Evolutionary conservation across 2,329 filamentous ascomycete species (phyloP).

Genomic region (Mycocentrospora acerina): DNA sequence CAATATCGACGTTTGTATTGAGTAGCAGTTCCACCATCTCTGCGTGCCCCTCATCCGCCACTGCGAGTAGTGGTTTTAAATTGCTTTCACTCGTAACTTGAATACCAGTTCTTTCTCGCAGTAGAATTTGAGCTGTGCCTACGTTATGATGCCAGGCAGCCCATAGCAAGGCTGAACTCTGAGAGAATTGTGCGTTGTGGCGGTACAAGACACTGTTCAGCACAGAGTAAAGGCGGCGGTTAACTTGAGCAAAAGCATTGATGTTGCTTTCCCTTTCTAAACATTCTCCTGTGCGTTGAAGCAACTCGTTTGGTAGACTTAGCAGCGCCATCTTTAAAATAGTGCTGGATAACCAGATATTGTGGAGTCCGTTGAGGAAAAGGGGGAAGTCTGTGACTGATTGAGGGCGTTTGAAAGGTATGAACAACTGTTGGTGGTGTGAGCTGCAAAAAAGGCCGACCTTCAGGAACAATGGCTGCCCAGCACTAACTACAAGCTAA

Average conservation of each 20-base stretch:
- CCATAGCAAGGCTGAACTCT: conserved; percentile 4
- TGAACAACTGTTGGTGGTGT: too few relatives aligned
- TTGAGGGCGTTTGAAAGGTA: too few relatives aligned
- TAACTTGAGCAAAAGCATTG: conserved; percentile 4
- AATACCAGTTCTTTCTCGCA: conserved; percentile 1
- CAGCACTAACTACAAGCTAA: too few relatives aligned
- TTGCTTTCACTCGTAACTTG: conserved; percentile 2
- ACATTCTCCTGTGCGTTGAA: neutral
- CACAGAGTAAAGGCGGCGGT: conserved; percentile 1
- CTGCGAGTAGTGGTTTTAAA: neutral
- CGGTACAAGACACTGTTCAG: conserved; percentile 1
- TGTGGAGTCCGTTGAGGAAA: too few relatives aligned
- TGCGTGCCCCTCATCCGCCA: conserved; percentile 4
- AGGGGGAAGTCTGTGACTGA: too few relatives aligned
- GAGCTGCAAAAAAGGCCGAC: too few relatives aligned
- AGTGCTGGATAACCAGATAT: too few relatives aligned
- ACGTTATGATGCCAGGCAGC: conserved; percentile 1
- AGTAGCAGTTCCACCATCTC: too few relatives aligned
- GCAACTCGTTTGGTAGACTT: conserved; percentile 2
- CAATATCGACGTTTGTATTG: too few relatives aligned
- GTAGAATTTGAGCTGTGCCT: conserved; percentile 2
- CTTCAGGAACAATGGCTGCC: too few relatives aligned
- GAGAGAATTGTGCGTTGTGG: conserved; percentile 1
- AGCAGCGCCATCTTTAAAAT: conserved; percentile 1
- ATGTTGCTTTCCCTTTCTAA: conserved; percentile 2